Base-by-base conservation (phyloP, 2,329 filamentous ascomycete genomes). In the Dactylonectria estremocensis region DNA sequence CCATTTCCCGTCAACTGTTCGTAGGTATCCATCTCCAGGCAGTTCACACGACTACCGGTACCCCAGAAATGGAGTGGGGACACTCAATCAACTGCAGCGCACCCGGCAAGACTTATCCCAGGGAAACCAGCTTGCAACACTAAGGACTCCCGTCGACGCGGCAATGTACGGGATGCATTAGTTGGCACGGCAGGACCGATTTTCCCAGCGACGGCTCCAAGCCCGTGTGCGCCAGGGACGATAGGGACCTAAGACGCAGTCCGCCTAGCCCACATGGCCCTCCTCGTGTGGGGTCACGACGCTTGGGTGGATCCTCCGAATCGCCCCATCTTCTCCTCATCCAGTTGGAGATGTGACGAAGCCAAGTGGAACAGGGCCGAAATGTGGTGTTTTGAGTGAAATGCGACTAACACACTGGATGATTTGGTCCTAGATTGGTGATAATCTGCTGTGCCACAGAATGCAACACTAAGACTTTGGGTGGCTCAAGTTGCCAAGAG, bases 121-220 rank as follows among this genome's bases (percentile, higher is more conserved):
- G 5, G 24, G 16, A 9, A 53, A 20, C 60, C 11, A 16, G 50
- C 53, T 62, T 58, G 46, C 56, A 61, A 55, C 40, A 60, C 66
- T 68, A 62, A 58, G 10, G 50, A n/a, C 33, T 54, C 55, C 68
- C 49, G 43, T 35, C 52, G 20, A 43, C 53, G 60, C 68, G 67
- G 67, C 59, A 66, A 59, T 61, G 64, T 48, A 40, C 28, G 33
- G 50, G 48, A 67, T 60, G 60, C 67, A 61, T 49, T 43, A 58
- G 60, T 49, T 33, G 48, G 46, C 22, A 33, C 18, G 48, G 43
- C 37, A 20, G 11, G 31, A 58, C 22, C 66, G 45, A 35, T 60
- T 31, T 61, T 52, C 45, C 18, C 50, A 61, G n/a, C 58, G 58
- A 54, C 43, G 53, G 60, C 33, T 24, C 60, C 33, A 63, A 57